phyloP scores from a whole-genome alignment of 2,329 filamentous ascomycete genomes.

The Talaromyces sp. region DNA sequence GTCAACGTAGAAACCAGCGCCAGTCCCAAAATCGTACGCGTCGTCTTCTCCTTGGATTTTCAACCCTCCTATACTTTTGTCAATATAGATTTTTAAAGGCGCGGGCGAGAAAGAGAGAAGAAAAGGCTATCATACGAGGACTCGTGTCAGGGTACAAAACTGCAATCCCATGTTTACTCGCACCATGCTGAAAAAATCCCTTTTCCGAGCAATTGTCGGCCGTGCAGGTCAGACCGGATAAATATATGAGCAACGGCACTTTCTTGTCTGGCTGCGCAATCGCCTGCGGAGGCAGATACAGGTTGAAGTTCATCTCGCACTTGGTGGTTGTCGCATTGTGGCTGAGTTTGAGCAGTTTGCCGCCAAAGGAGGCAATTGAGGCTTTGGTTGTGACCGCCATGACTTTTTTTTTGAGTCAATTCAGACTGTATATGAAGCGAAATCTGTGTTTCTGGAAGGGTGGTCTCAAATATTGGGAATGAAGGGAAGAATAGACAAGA shows the following conservation, averaged over 20 bases:
- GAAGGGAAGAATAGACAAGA: neutral
- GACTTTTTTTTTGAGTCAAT: neutral
- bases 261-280: constrained; percentile 50
- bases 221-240: constrained; percentile 91
- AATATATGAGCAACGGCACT: constrained; percentile 83
- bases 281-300: constrained; percentile 79
- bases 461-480: neutral
- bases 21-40: constrained; percentile 83
- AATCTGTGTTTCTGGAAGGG: neutral
- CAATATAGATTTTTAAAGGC: neutral
- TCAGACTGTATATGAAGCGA: neutral
- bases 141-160: constrained; percentile 93
- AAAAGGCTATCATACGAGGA: constrained; percentile 56
- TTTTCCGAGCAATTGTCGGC: constrained; percentile 73
- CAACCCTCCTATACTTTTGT: constrained; percentile 59
- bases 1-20: constrained; percentile 92
- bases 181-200: constrained; percentile 86
- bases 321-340: constrained; percentile 74
- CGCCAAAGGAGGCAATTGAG: constrained; percentile 86
- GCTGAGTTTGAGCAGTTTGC: constrained; percentile 88
- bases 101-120: neutral
- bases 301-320: constrained; percentile 87
- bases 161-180: constrained; percentile 77
- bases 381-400: constrained; percentile 89
- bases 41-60: constrained; percentile 81